Base-by-base conservation (phyloP, 1,284 basidiomycete genomes). In the Moesziomyces sp. region DNA sequence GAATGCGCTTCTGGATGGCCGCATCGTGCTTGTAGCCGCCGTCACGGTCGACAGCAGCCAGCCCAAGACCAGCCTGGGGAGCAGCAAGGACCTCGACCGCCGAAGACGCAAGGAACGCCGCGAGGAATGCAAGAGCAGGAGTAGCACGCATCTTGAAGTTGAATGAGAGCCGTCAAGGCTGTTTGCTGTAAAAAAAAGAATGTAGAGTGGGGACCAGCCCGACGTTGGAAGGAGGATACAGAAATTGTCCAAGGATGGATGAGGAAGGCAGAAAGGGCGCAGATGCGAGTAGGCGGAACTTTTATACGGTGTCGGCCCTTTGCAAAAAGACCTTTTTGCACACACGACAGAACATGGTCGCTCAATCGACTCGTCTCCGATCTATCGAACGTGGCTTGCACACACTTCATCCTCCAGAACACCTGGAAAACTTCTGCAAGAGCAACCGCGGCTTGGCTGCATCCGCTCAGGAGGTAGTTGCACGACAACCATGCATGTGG, bases 171-270 rank as follows among this genome's bases (percentile, higher is more conserved):
- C 43, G 44, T 59, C 50, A 34, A 58, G 49, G 40, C 26, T 30
- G 18, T 34, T 9, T 9, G 30, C 11, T 30, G 9, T 8, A 24
- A 35, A 24, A 9, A 42, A 55, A 53, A 34, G 65, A 51, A 47
- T 54, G 65, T 51, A 28, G 43, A 38, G 46, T n/a, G 34, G 56
- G 58, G 54, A 42, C 67, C 67, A 57, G 67, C 67, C 60, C 67
- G 52, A 38, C 30, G 42, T 24, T 16, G 11, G 42, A 54, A 54
- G 19, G 30, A 46, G 11, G 18, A 46, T 23, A 10, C 34, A 6
- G 23, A 50, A n/a, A 19, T 42, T 40, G 21, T 5, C 30, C 30
- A 30, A 11, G 13, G 30, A n/a, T 18, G 10, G 45, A 52, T 21
- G 21, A 45, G 18, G 19, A 19, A 28, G 21, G n/a, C 18, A 50